Conservation (phyloP, 1,284 basidiomycete species). For the Leccinum pachyderme region DNA sequence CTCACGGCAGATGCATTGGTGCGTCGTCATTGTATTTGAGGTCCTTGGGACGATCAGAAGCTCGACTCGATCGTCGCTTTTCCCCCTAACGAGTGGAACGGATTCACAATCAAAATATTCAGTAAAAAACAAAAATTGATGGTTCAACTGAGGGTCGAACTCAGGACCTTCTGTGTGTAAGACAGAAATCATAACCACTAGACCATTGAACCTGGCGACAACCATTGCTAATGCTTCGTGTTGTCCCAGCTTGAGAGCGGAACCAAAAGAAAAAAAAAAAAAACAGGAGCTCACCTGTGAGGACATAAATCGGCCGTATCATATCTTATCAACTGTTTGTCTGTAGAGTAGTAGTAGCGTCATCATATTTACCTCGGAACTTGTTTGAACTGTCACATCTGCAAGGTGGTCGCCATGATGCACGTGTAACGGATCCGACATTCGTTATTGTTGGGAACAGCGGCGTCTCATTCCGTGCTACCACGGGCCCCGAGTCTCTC, state of each 20-base stretch:
- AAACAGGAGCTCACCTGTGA: not conserved
- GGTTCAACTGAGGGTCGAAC: constrained; percentile 62
- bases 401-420: not conserved
- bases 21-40: no score
- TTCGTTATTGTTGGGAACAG: constrained; percentile 7
- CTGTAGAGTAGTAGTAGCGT: no score
- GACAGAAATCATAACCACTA: constrained; percentile 64
- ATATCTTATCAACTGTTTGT: not conserved
- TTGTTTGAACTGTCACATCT: not conserved
- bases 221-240: rapidly evolving
- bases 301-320: not conserved
- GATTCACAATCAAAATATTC: no score
- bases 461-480: not conserved
- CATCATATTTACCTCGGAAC: not conserved
- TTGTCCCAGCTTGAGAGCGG: not conserved
- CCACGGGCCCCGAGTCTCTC: not conserved
- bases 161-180: constrained; percentile 65
- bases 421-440: constrained; percentile 17
- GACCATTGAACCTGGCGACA: constrained; percentile 43
- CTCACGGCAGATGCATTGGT: no score
- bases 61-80: no score
- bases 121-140: constrained; percentile 23
- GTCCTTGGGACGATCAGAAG: no score
- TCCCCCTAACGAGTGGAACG: no score
- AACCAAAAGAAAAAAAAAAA: no score